phyloP scores from a whole-genome alignment of 352 stramenopile genomes.

The Phytophthora sp. region DNA sequence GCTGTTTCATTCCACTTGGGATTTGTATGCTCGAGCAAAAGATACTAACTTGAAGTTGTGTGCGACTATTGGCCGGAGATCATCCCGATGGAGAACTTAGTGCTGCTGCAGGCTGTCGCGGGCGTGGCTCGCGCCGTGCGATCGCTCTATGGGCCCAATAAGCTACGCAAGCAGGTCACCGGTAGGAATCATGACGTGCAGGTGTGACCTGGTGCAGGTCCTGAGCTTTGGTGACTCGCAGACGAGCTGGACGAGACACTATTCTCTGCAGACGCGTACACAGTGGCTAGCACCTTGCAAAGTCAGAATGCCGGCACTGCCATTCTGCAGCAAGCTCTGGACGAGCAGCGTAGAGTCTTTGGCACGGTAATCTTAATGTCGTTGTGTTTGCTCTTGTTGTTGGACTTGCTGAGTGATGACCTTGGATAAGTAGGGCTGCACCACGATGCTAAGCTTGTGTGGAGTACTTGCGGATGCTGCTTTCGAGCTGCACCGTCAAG shows the following conservation, averaged over 20 bases:
- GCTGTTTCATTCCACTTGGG: background rate
- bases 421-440: slow-evolving; percentile 33
- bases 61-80: slow-evolving; percentile 9
- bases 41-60: slow-evolving; percentile 25
- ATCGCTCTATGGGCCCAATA: slow-evolving; percentile 33
- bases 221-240: background rate
- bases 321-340: slow-evolving; percentile 33
- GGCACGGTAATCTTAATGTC: slow-evolving; percentile 18
- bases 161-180: slow-evolving; percentile 34
- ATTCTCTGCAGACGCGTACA: slow-evolving; percentile 28
- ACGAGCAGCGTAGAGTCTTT: slow-evolving; percentile 17
- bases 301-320: slow-evolving; percentile 32
- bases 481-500: slow-evolving; percentile 17
- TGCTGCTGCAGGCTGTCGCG: slow-evolving; percentile 25
- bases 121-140: slow-evolving; percentile 24
- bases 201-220: background rate
- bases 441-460: slow-evolving; percentile 25
- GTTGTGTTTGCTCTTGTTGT: background rate
- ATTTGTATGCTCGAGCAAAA: slow-evolving; percentile 19
- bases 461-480: slow-evolving; percentile 20
- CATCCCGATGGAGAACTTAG: background rate
- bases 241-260: slow-evolving; percentile 26
- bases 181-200: too few species aligned
- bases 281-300: slow-evolving; percentile 24
- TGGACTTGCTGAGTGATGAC: background rate